Evolutionary conservation across 331 rosid genomes (phyloP).

Genomic region (Stylosanthes scabra): DNA sequence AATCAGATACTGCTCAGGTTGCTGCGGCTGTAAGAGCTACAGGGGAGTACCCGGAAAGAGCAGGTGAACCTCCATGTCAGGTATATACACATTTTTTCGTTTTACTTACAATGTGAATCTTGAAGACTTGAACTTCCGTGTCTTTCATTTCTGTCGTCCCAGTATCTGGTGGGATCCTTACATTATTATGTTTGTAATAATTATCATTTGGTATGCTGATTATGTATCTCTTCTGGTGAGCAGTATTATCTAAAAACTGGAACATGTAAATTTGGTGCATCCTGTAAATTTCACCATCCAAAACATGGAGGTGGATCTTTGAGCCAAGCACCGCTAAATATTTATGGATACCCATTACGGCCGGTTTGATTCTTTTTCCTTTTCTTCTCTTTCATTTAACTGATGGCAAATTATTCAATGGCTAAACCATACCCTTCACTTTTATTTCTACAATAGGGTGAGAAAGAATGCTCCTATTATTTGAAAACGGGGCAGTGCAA

Average conservation of each 20-base stretch:
- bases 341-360: slow-evolving; percentile 81
- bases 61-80: slow-evolving; percentile 88
- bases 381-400: neutral
- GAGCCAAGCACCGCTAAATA: slow-evolving; percentile 81
- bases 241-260: slow-evolving; percentile 94
- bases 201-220: slow-evolving; percentile 29
- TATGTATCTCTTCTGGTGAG: slow-evolving; percentile 30
- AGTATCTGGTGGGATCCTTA: neutral
- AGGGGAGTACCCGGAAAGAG: slow-evolving; percentile 89
- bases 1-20: slow-evolving; percentile 56
- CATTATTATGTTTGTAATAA: neutral
- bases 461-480: slow-evolving; percentile 97
- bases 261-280: slow-evolving; percentile 92
- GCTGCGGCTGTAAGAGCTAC: slow-evolving; percentile 89
- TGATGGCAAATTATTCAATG: slow-evolving; percentile 14
- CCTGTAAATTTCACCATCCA: slow-evolving; percentile 95
- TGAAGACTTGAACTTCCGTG: neutral
- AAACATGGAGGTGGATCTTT: slow-evolving; percentile 83
- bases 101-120: slow-evolving; percentile 3
- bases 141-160: slow-evolving; percentile 6
- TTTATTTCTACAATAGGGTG: slow-evolving; percentile 62
- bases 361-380: slow-evolving; percentile 53
- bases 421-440: slow-evolving; percentile 14
- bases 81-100: slow-evolving; percentile 38
- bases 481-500: slow-evolving; percentile 99